Evolutionary conservation across 148 eudicot species (phyloP).

Genomic region (Spergularia bocconei): DNA sequence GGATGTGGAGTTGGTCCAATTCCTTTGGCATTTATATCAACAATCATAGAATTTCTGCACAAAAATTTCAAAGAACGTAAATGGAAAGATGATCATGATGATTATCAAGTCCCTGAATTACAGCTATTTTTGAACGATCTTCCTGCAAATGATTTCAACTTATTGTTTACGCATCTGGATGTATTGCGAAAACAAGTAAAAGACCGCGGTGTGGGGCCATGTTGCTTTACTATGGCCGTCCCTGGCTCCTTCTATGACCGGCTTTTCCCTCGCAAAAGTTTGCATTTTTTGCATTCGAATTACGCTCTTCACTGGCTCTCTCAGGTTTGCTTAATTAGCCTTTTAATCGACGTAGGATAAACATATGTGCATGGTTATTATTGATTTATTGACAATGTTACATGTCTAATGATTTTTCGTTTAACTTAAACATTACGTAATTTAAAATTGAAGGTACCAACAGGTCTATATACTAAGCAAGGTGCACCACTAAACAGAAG

Average conservation of each 20-base stretch:
- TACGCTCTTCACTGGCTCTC: slow-evolving; percentile 47
- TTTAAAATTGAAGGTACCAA: background rate
- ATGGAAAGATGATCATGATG: slow-evolving; percentile 10
- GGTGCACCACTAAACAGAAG: background rate
- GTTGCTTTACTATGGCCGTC: slow-evolving; percentile 28
- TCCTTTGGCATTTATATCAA: slow-evolving; percentile 23
- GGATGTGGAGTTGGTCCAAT: slow-evolving; percentile 41
- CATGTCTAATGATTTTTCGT: too few relatives aligned
- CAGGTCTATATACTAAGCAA: background rate
- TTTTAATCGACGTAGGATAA: background rate
- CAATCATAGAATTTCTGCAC: slow-evolving; percentile 4
- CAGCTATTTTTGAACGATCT: slow-evolving; percentile 45
- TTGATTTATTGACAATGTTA: too few relatives aligned
- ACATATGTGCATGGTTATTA: too few relatives aligned
- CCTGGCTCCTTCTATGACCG: slow-evolving; percentile 44
- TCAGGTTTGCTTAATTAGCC: slow-evolving; percentile 22
- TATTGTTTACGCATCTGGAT: slow-evolving; percentile 26
- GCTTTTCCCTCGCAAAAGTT: slow-evolving; percentile 30
- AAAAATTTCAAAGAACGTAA: slow-evolving; percentile 23
- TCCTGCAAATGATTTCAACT: slow-evolving; percentile 47
- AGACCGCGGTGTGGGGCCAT: background rate
- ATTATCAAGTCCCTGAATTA: slow-evolving; percentile 19
- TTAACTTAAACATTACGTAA: too few relatives aligned
- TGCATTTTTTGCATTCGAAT: slow-evolving; percentile 40
- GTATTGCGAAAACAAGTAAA: background rate